Conservation (phyloP, 2,329 filamentous ascomycete species). For the Botrytis tulipae region DNA sequence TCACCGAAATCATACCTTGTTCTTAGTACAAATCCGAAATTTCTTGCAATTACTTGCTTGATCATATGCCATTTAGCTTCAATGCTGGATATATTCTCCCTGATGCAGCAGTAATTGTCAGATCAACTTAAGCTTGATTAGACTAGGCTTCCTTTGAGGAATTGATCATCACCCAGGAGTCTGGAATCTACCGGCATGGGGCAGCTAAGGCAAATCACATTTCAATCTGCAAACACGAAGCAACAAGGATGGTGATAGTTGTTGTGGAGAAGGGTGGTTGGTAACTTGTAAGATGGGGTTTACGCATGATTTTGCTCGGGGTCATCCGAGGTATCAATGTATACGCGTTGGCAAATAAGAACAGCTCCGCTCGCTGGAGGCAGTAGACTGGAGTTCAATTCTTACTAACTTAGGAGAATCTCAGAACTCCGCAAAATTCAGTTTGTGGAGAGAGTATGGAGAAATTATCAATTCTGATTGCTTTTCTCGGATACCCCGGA, state of each 20-base stretch:
- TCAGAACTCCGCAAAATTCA: background rate
- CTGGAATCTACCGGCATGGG: background rate
- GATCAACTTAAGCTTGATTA: background rate
- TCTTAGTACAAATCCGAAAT: background rate
- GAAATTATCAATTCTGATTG: background rate
- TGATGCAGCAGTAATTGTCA: background rate
- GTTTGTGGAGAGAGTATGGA: constrained; percentile 6
- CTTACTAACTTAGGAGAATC: background rate
- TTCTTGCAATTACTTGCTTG: background rate
- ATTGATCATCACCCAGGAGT: background rate
- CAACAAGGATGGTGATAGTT: background rate
- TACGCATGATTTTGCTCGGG: background rate
- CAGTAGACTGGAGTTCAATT: background rate
- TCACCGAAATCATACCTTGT: background rate
- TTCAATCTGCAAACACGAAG: background rate
- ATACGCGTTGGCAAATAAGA: background rate
- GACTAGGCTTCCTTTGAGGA: background rate
- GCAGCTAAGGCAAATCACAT: constrained; percentile 1
- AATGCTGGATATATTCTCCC: background rate
- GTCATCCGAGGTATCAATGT: background rate
- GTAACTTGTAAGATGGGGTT: background rate
- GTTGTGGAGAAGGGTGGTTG: constrained; percentile 16
- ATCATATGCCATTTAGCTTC: background rate
- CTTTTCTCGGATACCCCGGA: background rate
- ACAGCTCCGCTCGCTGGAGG: background rate